Base-by-base conservation (phyloP, 1,139 yeast genomes). In the Suhomyces wounanorum region DNA sequence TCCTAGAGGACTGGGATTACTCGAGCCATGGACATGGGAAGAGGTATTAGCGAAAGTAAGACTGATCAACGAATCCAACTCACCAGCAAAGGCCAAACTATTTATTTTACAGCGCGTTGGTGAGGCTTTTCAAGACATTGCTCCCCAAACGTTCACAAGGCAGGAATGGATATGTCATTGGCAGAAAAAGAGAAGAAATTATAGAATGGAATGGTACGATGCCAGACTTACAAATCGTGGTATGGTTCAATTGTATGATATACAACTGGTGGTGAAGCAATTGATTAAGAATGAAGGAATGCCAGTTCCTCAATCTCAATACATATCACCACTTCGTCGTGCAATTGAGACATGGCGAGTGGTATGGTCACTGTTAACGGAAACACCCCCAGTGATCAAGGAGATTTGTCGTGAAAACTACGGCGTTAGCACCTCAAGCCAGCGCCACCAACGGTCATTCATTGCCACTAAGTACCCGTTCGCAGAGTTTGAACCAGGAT, bases 341-440 rank as follows among this genome's bases (percentile, higher is more conserved):
- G 68, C 75, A 2, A 57, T 72, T 31, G 63, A 72, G 47, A 72
- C 78, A 0, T 72, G 72, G 61, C 51, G n/a, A n/a, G n/a, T n/a
- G n/a, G n/a, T n/a, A n/a, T n/a, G n/a, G n/a, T n/a, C n/a, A n/a
- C n/a, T n/a, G n/a, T n/a, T n/a, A n/a, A n/a, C n/a, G n/a, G n/a
- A n/a, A n/a, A n/a, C n/a, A n/a, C 49, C 47, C 50, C 72, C 74
- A 1, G 49, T 58, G 1, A 63, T 73, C n/a, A 72, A 69, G 44
- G 78, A 46, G 54, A 31, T 67, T 72, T 1, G n/a, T n/a, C 59
- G 78, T 40, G 79, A 74, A 51, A 65, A 70, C 3, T 73, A 70
- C 54, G 79, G 79, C 0, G 62, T 73, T 37, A 70, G 69, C 3
- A 69, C 77, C 2, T 68, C 66, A 42, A 72, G 76, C 53, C 57